Base-by-base conservation (phyloP, 495 filamentous ascomycete genomes). In the Xylaria bambusicola region DNA sequence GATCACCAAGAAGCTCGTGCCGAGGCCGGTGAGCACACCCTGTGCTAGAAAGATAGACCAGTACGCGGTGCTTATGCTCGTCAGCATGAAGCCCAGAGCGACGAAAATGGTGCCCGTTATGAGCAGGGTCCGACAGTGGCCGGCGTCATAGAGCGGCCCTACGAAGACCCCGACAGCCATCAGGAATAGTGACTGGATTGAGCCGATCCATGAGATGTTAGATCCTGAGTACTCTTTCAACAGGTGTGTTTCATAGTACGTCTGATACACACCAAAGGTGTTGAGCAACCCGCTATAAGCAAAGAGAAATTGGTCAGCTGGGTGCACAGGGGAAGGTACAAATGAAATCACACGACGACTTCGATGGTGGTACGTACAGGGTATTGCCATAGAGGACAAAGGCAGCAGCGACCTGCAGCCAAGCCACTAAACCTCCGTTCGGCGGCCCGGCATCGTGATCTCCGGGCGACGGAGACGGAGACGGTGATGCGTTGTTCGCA, bases 51-150 rank as follows among this genome's bases (percentile, higher is more conserved):
- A 53, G 60, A 88, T 75, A 31, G 89, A 87, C 62, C 79, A 89
- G 71, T 88, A 90, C 54, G 82, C 58, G 0, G 61, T 74, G 2
- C 81, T 80, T 0, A 88, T 61, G 17, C 77, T 82, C 2, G 87
- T 82, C 84, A 89, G 87, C 85, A 89, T 88, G 10, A 90, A 68
- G n/a, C 86, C 87, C 50, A 89, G 84, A 48, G 88, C 77, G 41
- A 66, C 58, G 45, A 66, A 55, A 42, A 62, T 36, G 0, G 62
- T 58, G 23, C 70, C 70, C 1, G 40, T 24, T 15, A 49, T 9
- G 12, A 52, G 58, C n/a, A 72, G 48, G 1, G 51, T 55, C 21
- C 31, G 48, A 56, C 57, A 62, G 61, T 69, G 42, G 35, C 67
- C 67, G 2, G 60, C 62, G 52, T 70, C 67, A 52, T 63, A 70